Base-by-base conservation (phyloP, 345 rosid species). In the Sonneratia caseolaris region DNA sequence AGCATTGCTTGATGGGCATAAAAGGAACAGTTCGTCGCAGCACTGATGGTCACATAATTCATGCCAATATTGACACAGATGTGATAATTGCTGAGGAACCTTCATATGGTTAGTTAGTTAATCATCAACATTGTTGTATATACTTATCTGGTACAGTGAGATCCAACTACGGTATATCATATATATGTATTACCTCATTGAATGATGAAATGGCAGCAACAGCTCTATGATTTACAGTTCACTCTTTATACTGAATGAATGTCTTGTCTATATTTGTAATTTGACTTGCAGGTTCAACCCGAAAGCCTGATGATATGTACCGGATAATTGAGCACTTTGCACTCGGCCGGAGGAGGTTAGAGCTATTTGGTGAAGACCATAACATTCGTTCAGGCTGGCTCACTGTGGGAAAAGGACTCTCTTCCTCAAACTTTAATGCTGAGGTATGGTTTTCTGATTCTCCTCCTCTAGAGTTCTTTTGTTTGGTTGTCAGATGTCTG, bases 71-170 rank as follows among this genome's bases (percentile, higher is more conserved):
- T 61, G 99, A 95, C 74, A 92, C 99, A 18, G 99, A 95, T 75
- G 99, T 95, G 51, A 95, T 95, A 68, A 95, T 95, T 82, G 96
- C 99, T 6, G 97, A 95, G 82, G 99, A 95, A 78, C 99, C 98
- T 65, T 86, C 92, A 55, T 95, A 92, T 71, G 99, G 98, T 92
- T 75, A 84, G 99, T 88, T 18, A 59, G 36, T 62, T 62, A 62
- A 47, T 47, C 9, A 13, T 62, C 37, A 62, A 10, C 19, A 13
- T 62, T 62, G 12, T 35, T 62, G 32, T 62, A 24, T 18, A 35
- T 3, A 35, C 32, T 62, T 4, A 62, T 62, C 14, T 62, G 35
- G 64, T 24, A 12, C 21, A 59, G 32, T 21, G 9, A 7, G n/a
- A 32, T n/a, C 32, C n/a, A 57, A n/a, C 64, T 62, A 27, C 27